phyloP scores from a whole-genome alignment of 2,329 filamentous ascomycete genomes.

The Chrysosporium queenslandicum region DNA sequence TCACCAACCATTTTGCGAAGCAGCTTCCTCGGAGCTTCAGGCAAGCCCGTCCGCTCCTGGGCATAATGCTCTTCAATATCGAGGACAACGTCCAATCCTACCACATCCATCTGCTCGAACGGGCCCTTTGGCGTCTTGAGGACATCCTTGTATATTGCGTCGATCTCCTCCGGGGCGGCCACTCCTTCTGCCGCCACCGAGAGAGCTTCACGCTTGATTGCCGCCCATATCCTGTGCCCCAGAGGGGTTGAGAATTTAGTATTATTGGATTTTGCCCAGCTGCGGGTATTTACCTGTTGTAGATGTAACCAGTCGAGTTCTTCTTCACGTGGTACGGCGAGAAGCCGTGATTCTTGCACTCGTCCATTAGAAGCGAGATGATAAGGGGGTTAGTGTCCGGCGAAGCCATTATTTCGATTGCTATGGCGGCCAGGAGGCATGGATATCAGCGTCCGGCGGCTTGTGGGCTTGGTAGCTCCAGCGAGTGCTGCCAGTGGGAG shows the following conservation, averaged over 20 bases:
- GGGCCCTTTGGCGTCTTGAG: constrained; percentile 30
- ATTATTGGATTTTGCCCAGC: no score
- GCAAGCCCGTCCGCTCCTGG: constrained; percentile 24
- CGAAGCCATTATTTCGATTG: constrained; percentile 35
- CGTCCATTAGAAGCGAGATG: constrained; percentile 24
- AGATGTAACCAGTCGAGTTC: constrained; percentile 33
- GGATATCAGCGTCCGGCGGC: neutral
- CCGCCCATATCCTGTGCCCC: constrained; percentile 34
- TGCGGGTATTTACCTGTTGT: constrained; percentile 32
- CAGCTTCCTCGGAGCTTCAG: constrained; percentile 26
- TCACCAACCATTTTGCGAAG: constrained; percentile 26
- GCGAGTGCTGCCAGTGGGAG: no score
- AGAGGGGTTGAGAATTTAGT: no score
- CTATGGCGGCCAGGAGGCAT: constrained; percentile 13
- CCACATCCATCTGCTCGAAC: constrained; percentile 35
- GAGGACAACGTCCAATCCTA: constrained; percentile 34
- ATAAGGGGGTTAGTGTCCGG: constrained; percentile 25
- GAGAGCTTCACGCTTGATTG: constrained; percentile 36
- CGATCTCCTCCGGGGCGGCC: constrained; percentile 29
- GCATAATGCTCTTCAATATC: constrained; percentile 36
- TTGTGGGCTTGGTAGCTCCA: neutral
- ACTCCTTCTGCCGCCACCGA: constrained; percentile 29
- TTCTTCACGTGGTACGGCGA: constrained; percentile 30
- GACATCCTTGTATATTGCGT: constrained; percentile 31
- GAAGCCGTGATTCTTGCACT: constrained; percentile 28